Base-by-base conservation (phyloP, 2,329 filamentous ascomycete species). In the Didymella keratinophila region DNA sequence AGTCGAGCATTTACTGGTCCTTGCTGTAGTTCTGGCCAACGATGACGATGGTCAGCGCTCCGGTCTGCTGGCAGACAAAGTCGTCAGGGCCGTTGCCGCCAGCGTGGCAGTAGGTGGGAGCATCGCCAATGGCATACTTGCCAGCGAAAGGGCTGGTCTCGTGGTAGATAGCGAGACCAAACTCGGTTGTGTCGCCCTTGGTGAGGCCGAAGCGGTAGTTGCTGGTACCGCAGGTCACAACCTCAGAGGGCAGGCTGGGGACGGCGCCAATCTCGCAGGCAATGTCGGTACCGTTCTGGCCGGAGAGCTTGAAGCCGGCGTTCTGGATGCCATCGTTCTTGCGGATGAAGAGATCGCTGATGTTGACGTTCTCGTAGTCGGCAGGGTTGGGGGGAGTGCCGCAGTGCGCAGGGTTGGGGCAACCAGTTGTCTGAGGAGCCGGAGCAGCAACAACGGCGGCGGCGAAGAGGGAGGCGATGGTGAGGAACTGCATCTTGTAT, bases 401-500 rank as follows among this genome's bases (percentile, higher is more conserved):
- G 59, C 64, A 65, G 59, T 64, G 63, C n/a, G 64, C 64, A 43
- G 64, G 64, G 67, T 69, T 68, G 47, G 64, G 59, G 65, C 65
- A 67, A 42, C 59, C 63, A 25, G 61, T 47, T 10, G 64, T 62
- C 43, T 66, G 65, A 30, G 65, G 53, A 25, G 65, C 52, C 21
- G 68, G 67, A 8, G 65, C 63, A 20, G 67, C 66, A 11, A 68
- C 43, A 21, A 63, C 65, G 37, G 60, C 58, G 37, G 60, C 58
- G 27, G 60, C 62, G 58, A 61, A 58, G 59, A 70, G 58, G 47
- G 67, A 49, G 56, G 65, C 58, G 34, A 65, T 32, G 49, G 65
- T 62, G 56, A 67, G 39, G 62, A 67, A 63, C 46, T 66, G 61
- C 64, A 70, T 70, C n/a, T 50, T 55, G 42, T 14, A 25, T n/a